Percentiles rank a stretch among this genome's conserved stretches.
phyloP scores from a whole-genome alignment of 2,329 filamentous ascomycete species.

The Fusarium verticillioides region DNA sequence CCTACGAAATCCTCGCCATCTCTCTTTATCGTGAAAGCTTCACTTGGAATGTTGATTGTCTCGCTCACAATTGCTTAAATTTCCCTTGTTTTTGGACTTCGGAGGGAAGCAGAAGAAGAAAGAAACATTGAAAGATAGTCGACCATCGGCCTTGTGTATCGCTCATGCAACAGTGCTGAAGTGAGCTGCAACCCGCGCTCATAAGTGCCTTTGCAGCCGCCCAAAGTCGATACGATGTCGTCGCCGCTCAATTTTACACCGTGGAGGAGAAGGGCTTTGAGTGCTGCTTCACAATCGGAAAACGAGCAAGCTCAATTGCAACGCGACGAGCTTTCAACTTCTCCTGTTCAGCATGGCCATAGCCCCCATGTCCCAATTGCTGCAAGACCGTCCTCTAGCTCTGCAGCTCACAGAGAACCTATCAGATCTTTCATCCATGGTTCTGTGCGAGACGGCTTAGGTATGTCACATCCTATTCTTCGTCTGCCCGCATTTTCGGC shows the following conservation, averaged over 20 bases:
- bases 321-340: conserved; percentile 45
- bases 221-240: conserved; percentile 53
- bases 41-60: conserved; percentile 38
- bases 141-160: background rate
- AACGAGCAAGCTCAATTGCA: conserved; percentile 37
- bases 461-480: conserved; percentile 52
- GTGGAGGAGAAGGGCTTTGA: conserved; percentile 58
- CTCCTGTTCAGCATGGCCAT: conserved; percentile 25
- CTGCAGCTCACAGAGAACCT: conserved; percentile 66
- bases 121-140: background rate
- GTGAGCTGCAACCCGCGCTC: conserved; percentile 26
- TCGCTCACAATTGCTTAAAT: conserved; percentile 22
- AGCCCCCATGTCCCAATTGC: conserved; percentile 34
- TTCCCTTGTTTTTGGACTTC: conserved; percentile 9
- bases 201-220: conserved; percentile 29
- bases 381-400: conserved; percentile 55
- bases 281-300: conserved; percentile 50
- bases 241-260: conserved; percentile 60
- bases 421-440: conserved; percentile 78
- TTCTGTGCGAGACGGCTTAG: conserved; percentile 67
- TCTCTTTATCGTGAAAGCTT: conserved; percentile 28
- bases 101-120: background rate
- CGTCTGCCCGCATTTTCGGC: background rate
- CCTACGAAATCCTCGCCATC: conserved; percentile 36
- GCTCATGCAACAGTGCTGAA: conserved; percentile 37